phyloP scores from a whole-genome alignment of 495 filamentous ascomycete genomes.

The Hapsidospora chrysogenum region DNA sequence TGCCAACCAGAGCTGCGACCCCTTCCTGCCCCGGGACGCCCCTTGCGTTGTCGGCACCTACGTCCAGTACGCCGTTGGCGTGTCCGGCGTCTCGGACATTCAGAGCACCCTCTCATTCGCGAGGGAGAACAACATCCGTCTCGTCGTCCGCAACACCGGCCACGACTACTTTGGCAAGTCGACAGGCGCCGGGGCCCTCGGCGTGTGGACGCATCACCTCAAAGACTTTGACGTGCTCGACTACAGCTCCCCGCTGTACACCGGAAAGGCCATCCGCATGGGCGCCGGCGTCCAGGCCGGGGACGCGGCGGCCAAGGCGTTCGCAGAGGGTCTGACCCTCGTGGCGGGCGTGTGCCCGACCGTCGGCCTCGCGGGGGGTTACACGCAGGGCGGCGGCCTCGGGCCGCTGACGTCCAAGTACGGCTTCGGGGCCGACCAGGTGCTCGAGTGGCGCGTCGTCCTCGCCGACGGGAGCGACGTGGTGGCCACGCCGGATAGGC shows the following conservation, averaged over 20 bases:
- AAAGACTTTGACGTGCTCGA: slow-evolving; percentile 28
- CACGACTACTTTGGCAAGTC: slow-evolving; percentile 42
- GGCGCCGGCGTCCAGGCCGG: slow-evolving; percentile 31
- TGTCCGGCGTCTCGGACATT: slow-evolving; percentile 23
- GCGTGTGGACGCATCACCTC: slow-evolving; percentile 48
- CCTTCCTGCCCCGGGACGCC: slow-evolving; percentile 26
- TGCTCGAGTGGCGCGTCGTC: slow-evolving; percentile 28
- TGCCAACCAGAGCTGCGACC: slow-evolving; percentile 34
- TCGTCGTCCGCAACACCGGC: slow-evolving; percentile 51
- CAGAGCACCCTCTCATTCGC: slow-evolving; percentile 36
- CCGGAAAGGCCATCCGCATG: slow-evolving; percentile 26
- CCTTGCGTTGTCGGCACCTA: slow-evolving; percentile 43
- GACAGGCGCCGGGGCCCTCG: slow-evolving; percentile 38
- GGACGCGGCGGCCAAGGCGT: slow-evolving; percentile 21
- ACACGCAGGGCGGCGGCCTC: slow-evolving; percentile 48
- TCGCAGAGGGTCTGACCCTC: slow-evolving; percentile 20
- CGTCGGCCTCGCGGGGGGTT: slow-evolving; percentile 35
- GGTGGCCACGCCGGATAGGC: slow-evolving; percentile 19
- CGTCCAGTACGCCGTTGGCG: slow-evolving; percentile 36
- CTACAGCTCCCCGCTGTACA: slow-evolving; percentile 21
- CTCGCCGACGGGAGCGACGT: slow-evolving; percentile 27
- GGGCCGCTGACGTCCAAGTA: slow-evolving; percentile 17
- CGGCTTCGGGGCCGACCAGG: slow-evolving; percentile 30
- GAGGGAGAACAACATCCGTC: slow-evolving; percentile 34
- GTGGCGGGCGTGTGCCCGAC: slow-evolving; percentile 29